Conservation (phyloP, 2,329 filamentous ascomycete genomes). For the Aspergillus jensenii region DNA sequence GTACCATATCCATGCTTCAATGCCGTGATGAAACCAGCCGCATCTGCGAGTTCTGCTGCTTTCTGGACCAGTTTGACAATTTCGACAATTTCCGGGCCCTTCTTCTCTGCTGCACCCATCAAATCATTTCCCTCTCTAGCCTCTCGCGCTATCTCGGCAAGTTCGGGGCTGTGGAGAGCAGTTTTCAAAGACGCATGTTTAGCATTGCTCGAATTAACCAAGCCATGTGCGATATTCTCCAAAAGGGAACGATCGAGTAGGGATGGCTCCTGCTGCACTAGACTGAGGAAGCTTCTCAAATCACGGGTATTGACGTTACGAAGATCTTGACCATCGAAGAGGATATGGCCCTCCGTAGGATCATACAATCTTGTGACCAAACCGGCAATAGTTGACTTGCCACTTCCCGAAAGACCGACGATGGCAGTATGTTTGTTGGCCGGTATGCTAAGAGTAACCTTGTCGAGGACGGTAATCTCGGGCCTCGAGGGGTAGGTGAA, state of each 20-base stretch:
- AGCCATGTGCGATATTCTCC: conserved; percentile 55
- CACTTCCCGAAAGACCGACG: conserved; percentile 52
- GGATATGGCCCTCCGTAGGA: conserved; percentile 30
- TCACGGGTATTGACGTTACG: conserved; percentile 34
- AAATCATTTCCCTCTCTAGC: not conserved
- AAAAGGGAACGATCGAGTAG: conserved; percentile 53
- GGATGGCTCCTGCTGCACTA: conserved; percentile 54
- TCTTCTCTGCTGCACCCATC: not conserved
- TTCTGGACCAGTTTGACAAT: conserved; percentile 28
- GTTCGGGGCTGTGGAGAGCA: conserved; percentile 15
- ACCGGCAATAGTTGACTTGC: conserved; percentile 50
- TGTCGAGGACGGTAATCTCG: conserved; percentile 35
- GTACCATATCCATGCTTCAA: conserved; percentile 27
- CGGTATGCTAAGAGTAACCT: conserved; percentile 32
- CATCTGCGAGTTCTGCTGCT: conserved; percentile 29
- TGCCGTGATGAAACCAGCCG: conserved; percentile 27
- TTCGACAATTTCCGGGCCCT: conserved; percentile 22
- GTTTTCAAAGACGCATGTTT: conserved; percentile 23
- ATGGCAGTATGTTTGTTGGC: conserved; percentile 43
- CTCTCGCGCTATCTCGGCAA: conserved; percentile 29
- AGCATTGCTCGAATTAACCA: conserved; percentile 38
- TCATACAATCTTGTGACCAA: conserved; percentile 41
- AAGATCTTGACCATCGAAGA: conserved; percentile 31
- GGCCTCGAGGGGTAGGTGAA: conserved; percentile 40
- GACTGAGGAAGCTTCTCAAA: conserved; percentile 35